phyloP scores from a whole-genome alignment of 2,329 filamentous ascomycete genomes.

The Fusarium papillatum region DNA sequence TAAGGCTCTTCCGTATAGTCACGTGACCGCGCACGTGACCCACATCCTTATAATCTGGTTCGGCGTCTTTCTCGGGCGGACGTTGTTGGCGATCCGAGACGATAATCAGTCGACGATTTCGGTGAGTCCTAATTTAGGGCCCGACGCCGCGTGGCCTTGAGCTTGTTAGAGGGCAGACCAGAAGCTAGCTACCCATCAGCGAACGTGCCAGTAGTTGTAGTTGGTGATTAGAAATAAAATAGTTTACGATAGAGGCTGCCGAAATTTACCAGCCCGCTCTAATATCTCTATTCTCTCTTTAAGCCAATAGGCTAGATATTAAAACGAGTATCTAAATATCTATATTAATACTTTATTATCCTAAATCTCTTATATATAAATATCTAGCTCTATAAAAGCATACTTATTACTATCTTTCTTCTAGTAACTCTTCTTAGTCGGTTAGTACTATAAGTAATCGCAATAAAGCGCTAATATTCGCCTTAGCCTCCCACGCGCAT shows the following conservation, averaged over 20 bases:
- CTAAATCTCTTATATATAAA: neutral
- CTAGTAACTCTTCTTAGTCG: constrained; percentile 9
- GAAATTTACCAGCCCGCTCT: neutral
- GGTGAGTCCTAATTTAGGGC: too few species aligned
- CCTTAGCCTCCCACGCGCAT: constrained; percentile 6
- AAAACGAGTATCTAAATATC: constrained; percentile 6
- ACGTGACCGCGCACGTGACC: too few species aligned
- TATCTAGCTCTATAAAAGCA: neutral
- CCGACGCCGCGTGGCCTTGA: too few species aligned
- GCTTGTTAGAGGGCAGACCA: too few species aligned
- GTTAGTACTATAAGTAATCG: constrained; percentile 10
- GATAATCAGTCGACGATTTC: too few species aligned
- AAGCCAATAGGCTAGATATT: constrained; percentile 14
- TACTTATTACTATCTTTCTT: constrained; percentile 6
- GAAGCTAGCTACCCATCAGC: too few species aligned
- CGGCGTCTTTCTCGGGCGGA: too few species aligned
- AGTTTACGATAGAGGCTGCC: neutral
- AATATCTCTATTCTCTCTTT: constrained; percentile 7
- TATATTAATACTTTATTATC: constrained; percentile 2
- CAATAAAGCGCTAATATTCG: constrained; percentile 7
- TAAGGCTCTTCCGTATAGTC: too few species aligned
- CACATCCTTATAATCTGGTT: too few species aligned
- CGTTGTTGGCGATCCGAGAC: too few species aligned
- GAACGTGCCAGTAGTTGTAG: neutral
- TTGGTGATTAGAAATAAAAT: neutral